phyloP scores from a whole-genome alignment of 768 basidiomycete species.

The Cyclocybe cylindracea region DNA sequence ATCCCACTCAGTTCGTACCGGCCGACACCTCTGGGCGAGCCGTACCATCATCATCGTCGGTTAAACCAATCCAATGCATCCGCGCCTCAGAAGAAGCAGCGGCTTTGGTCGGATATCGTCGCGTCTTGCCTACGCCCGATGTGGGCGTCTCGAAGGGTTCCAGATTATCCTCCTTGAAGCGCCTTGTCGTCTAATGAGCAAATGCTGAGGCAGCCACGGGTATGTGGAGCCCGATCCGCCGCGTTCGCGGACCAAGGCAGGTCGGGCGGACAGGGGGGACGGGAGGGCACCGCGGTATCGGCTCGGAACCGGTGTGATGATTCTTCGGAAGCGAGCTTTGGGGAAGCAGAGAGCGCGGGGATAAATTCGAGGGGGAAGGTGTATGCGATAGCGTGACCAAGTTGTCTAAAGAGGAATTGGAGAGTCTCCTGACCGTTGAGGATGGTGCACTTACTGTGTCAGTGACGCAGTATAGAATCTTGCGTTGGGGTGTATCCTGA shows the following conservation, averaged over 20 bases:
- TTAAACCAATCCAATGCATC: slow-evolving; percentile 48
- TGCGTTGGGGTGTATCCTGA: slow-evolving; percentile 52
- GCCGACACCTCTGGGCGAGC: slow-evolving; percentile 25
- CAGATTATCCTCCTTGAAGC: slow-evolving; percentile 28
- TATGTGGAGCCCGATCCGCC: slow-evolving; percentile 35
- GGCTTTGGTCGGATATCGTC: slow-evolving; percentile 38
- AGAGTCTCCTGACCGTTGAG: neutral
- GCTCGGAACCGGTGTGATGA: slow-evolving; percentile 35
- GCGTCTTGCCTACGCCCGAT: slow-evolving; percentile 55
- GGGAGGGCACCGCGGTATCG: slow-evolving; percentile 45
- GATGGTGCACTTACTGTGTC: slow-evolving; percentile 44
- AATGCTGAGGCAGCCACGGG: slow-evolving; percentile 43
- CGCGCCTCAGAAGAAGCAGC: slow-evolving; percentile 4
- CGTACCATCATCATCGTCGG: slow-evolving; percentile 45
- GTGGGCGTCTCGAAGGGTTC: slow-evolving; percentile 46
- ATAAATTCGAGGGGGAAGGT: slow-evolving; percentile 26
- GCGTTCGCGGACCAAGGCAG: slow-evolving; percentile 50
- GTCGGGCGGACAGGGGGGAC: slow-evolving; percentile 31
- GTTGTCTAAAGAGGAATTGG: slow-evolving; percentile 36
- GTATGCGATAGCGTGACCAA: slow-evolving; percentile 44
- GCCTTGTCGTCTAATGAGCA: slow-evolving; percentile 41
- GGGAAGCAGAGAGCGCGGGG: slow-evolving; percentile 33
- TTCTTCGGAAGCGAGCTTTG: slow-evolving; percentile 6
- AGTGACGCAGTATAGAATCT: slow-evolving; percentile 50
- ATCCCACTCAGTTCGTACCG: slow-evolving; percentile 51